Conservation (phyloP, 352 stramenopile species). For the Phytophthora agathidicida region DNA sequence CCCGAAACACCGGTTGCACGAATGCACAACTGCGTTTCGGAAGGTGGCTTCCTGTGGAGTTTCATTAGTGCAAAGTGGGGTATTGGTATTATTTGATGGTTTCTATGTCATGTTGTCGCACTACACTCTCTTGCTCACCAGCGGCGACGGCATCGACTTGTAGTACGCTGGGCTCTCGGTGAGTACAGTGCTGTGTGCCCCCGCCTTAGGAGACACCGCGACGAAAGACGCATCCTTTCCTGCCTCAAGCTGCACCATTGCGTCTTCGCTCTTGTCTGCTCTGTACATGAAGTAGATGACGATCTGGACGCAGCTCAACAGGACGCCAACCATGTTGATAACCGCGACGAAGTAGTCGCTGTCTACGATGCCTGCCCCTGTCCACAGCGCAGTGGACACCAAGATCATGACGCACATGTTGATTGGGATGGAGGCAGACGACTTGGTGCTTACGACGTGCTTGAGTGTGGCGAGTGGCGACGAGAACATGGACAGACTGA, state of each 20-base stretch:
- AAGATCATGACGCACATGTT: conserved; percentile 31
- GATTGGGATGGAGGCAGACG: conserved; percentile 36
- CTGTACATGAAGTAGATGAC: conserved; percentile 55
- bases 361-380: conserved; percentile 18
- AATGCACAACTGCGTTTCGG: too few relatives aligned
- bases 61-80: too few relatives aligned
- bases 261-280: conserved; percentile 1
- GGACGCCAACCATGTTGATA: conserved; percentile 39
- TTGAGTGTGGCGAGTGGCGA: conserved; percentile 32
- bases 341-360: conserved; percentile 28
- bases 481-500: conserved; percentile 30
- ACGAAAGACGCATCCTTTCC: conserved; percentile 5
- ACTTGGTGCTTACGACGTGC: conserved; percentile 29
- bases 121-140: conserved; percentile 12
- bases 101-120: too few relatives aligned
- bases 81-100: too few relatives aligned
- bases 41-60: too few relatives aligned
- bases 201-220: conserved; percentile 5
- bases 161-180: conserved; percentile 22
- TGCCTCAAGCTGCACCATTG: not conserved
- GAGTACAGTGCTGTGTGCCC: conserved; percentile 3
- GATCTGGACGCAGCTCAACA: conserved; percentile 48
- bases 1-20: too few relatives aligned
- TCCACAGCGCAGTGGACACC: conserved; percentile 27
- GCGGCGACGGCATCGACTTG: conserved; percentile 14